Evolutionary conservation across 2,329 filamentous ascomycete genomes (phyloP).

Genomic region (Parasarocladium wereldwijsianum): DNA sequence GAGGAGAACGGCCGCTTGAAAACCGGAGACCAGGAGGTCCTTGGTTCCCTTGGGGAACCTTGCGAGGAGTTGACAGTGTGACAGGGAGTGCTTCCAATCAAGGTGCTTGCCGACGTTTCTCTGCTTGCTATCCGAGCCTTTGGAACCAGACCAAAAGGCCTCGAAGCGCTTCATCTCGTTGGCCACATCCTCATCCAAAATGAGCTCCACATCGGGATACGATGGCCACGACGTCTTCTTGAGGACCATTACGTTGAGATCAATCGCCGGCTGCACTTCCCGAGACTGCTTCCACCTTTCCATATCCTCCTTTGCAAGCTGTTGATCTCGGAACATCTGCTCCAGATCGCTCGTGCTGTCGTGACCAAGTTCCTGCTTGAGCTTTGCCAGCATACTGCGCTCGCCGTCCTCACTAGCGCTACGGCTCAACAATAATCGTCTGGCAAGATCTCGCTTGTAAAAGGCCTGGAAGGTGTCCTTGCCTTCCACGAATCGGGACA

Average conservation of each 20-base stretch:
- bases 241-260: slow-evolving; percentile 71
- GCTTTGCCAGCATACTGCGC: slow-evolving; percentile 80
- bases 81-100: slow-evolving; percentile 86
- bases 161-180: slow-evolving; percentile 73
- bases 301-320: slow-evolving; percentile 87
- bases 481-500: slow-evolving; percentile 93
- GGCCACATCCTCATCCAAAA: slow-evolving; percentile 61
- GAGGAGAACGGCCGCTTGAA: slow-evolving; percentile 80
- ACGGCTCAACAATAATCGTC: slow-evolving; percentile 76
- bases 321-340: slow-evolving; percentile 98
- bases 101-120: slow-evolving; percentile 83
- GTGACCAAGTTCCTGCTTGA: slow-evolving; percentile 86
- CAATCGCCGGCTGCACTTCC: slow-evolving; percentile 26
- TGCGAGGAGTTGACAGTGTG: slow-evolving; percentile 75
- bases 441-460: slow-evolving; percentile 94
- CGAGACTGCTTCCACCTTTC: slow-evolving; percentile 42
- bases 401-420: slow-evolving; percentile 93
- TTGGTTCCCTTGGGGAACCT: slow-evolving; percentile 68
- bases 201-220: slow-evolving; percentile 61
- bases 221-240: slow-evolving; percentile 86
- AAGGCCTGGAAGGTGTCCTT: slow-evolving; percentile 98
- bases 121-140: too few relatives aligned
- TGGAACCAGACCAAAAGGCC: slow-evolving; percentile 70
- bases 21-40: slow-evolving; percentile 80
- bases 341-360: slow-evolving; percentile 95